These are phyloP conservation scores for Epichloe glyceriae DNA, from an alignment of 2,329 filamentous ascomycete species.

Conservation along the genomic window DNA sequence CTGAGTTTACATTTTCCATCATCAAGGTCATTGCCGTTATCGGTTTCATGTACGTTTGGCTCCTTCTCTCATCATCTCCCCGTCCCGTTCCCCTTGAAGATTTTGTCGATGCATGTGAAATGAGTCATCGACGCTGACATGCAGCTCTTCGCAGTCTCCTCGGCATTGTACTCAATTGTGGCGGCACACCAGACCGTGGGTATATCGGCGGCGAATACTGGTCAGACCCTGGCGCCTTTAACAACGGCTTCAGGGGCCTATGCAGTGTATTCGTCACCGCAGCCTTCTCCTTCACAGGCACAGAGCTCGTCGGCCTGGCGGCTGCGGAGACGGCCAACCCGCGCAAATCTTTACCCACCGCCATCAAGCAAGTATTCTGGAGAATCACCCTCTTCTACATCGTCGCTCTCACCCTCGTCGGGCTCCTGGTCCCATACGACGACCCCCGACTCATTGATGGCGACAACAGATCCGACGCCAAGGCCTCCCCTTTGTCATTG, in stretches of 20 bases:
- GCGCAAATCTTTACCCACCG: constrained; percentile 68
- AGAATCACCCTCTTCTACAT: constrained; percentile 86
- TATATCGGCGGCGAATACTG: constrained; percentile 76
- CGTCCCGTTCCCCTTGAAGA: background rate
- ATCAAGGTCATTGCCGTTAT: constrained; percentile 79
- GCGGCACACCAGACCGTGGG: constrained; percentile 56
- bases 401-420: constrained; percentile 66
- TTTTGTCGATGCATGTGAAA: too few relatives aligned
- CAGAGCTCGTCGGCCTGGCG: constrained; percentile 63
- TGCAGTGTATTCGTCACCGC: constrained; percentile 67
- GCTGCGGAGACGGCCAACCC: constrained; percentile 71
- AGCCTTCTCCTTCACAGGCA: constrained; percentile 64
- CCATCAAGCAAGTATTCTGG: constrained; percentile 92
- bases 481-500: constrained; percentile 84
- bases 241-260: constrained; percentile 74
- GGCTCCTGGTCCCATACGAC: constrained; percentile 66
- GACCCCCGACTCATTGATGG: constrained; percentile 48
- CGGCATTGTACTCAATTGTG: constrained; percentile 74
- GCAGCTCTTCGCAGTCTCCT: constrained; percentile 47
- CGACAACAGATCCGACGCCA: constrained; percentile 47
- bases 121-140: background rate
- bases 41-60: constrained; percentile 60
- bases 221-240: constrained; percentile 68
- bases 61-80: background rate
- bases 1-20: constrained; percentile 76